These are phyloP conservation scores for Clonostachys rhizophaga DNA, from an alignment of 2,329 filamentous ascomycete species.

Conservation along the genomic window DNA sequence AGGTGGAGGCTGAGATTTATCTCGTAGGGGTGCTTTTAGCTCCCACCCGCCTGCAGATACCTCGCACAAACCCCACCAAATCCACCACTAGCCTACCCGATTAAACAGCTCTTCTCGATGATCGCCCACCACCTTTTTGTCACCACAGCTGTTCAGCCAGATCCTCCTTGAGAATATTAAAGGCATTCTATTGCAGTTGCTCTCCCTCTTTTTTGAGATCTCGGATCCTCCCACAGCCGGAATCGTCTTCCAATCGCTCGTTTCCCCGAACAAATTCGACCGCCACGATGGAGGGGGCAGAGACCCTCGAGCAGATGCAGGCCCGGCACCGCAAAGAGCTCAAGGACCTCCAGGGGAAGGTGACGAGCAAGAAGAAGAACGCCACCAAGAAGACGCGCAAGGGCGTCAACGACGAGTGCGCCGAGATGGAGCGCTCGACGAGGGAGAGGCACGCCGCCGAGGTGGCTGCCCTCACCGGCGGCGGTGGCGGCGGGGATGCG, in stretches of 20 bases:
- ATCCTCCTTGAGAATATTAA: not conserved
- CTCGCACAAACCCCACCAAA: too few relatives aligned
- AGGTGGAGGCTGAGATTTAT: too few relatives aligned
- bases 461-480: slow-evolving; percentile 34
- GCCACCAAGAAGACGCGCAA: slow-evolving; percentile 84
- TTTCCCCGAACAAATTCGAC: not conserved
- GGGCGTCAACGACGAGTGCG: slow-evolving; percentile 72
- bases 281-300: slow-evolving; percentile 21
- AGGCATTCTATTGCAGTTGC: not conserved
- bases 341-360: slow-evolving; percentile 76
- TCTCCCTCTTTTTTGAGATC: not conserved
- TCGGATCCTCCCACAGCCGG: not conserved
- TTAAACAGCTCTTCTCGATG: not conserved
- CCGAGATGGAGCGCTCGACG: slow-evolving; percentile 61
- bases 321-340: slow-evolving; percentile 83
- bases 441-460: slow-evolving; percentile 65
- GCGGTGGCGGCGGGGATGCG: slow-evolving; percentile 11
- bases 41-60: too few relatives aligned
- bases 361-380: slow-evolving; percentile 95
- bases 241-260: not conserved
- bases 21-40: too few relatives aligned
- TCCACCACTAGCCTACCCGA: too few relatives aligned
- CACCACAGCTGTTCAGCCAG: not conserved
- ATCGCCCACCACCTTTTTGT: not conserved
- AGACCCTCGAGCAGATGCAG: slow-evolving; percentile 71